Conservation (phyloP, 139 green algal genomes). For the Zygnema cylindricum region DNA sequence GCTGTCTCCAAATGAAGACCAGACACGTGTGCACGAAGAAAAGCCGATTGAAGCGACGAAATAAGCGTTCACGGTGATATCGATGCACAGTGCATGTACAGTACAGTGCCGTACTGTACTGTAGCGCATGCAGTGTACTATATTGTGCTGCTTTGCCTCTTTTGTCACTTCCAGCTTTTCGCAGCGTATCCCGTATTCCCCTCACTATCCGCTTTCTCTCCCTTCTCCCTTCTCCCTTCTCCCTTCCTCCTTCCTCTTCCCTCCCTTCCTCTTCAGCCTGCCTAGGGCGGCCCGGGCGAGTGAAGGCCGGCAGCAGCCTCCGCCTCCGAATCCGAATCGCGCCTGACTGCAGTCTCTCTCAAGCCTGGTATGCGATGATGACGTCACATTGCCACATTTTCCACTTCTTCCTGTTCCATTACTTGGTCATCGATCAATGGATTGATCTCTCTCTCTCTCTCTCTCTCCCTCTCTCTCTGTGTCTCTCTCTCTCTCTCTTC, state of each 20-base stretch:
- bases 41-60: too few species aligned
- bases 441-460: neutral
- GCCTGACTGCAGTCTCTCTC: neutral
- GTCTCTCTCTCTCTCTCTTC: neutral
- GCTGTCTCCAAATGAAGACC: too few species aligned
- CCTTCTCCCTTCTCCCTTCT: neutral
- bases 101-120: too few species aligned
- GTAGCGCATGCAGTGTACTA: too few species aligned
- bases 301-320: too few species aligned
- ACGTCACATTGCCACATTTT: neutral
- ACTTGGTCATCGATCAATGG: too few species aligned
- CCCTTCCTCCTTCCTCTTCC: neutral
- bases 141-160: too few species aligned
- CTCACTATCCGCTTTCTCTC: constrained; percentile 9
- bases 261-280: constrained; percentile 4
- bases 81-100: too few species aligned
- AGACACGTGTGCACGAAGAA: too few species aligned
- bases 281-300: too few species aligned
- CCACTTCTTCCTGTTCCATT: neutral
- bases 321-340: neutral
- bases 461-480: neutral
- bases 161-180: neutral
- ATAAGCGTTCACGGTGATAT: too few species aligned
- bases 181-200: too few species aligned
- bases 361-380: neutral